A percentile compares a stretch with the other conserved stretches of the same genome.
phyloP scores from a whole-genome alignment of 441 rosid genomes.

The Gossypium gossypioides region DNA sequence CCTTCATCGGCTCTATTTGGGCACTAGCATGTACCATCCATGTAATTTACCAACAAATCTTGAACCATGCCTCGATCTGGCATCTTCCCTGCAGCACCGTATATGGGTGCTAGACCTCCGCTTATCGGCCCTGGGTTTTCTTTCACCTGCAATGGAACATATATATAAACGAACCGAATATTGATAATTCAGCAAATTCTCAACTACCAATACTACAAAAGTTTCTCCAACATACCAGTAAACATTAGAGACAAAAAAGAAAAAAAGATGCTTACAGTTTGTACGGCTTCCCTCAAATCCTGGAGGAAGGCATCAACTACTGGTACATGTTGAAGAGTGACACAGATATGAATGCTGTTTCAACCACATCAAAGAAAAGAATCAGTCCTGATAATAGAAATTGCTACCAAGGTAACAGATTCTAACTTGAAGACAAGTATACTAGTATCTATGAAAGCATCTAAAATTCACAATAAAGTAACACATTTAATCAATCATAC shows the following conservation, averaged over 20 bases:
- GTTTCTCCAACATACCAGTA: neutral
- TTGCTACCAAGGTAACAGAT: neutral
- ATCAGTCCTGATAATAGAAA: constrained; percentile 8
- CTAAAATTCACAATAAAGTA: neutral
- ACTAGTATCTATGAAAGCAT: neutral
- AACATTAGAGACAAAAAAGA: neutral
- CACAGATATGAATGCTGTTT: constrained; percentile 75
- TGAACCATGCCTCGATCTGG: constrained; percentile 74
- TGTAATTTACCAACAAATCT: constrained; percentile 71
- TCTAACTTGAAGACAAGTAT: neutral
- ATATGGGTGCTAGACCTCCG: constrained; percentile 84
- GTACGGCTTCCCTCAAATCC: constrained; percentile 66
- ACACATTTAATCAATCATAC: neutral
- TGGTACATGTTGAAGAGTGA: constrained; percentile 81
- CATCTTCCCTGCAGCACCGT: constrained; percentile 93
- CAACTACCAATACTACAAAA: neutral
- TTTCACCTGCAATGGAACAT: constrained; percentile 43
- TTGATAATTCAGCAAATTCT: neutral
- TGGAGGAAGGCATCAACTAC: constrained; percentile 47
- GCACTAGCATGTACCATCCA: constrained; percentile 67
- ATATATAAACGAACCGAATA: neutral
- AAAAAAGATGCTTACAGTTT: constrained; percentile 45
- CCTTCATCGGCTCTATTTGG: neutral
- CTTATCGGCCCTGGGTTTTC: constrained; percentile 72
- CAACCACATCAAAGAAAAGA: constrained; percentile 15